phyloP scores from a whole-genome alignment of 768 basidiomycete genomes.

The Lenzites betulinus region DNA sequence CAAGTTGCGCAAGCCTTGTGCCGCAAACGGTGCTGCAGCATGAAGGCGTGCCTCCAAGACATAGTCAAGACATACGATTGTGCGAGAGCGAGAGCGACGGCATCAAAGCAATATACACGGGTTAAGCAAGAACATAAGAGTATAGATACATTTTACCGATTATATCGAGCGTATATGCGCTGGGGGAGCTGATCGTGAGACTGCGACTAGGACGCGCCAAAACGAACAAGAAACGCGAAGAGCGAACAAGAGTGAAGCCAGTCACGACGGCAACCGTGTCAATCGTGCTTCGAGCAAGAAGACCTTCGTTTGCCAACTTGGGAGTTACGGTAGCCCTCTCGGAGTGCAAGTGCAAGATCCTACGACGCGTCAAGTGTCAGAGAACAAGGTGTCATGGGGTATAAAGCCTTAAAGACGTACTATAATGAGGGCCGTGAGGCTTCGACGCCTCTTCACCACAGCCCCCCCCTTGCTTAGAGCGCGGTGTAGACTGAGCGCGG shows the following conservation, averaged over 20 bases:
- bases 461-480: constrained; percentile 3
- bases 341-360: constrained; percentile 15
- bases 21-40: not conserved
- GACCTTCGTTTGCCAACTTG: constrained; percentile 2
- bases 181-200: not conserved
- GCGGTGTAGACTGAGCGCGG: not conserved
- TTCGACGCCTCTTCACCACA: constrained; percentile 6
- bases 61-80: not conserved
- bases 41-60: not conserved
- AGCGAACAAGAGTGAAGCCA: not conserved
- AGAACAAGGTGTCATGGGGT: not conserved
- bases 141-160: constrained; percentile 4
- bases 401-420: constrained; percentile 4
- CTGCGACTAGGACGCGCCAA: not conserved
- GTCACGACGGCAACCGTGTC: constrained; percentile 1
- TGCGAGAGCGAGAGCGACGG: constrained; percentile 5
- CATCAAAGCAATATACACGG: constrained; percentile 4
- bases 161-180: not conserved
- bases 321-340: constrained; percentile 3
- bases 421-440: constrained; percentile 19
- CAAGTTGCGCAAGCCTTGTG: not conserved
- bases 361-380: not conserved
- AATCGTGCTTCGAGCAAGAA: not conserved
- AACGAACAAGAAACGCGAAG: not conserved
- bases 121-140: not conserved